Base-by-base conservation (phyloP, 805 yeast species). In the Monosporozyma servazzii region DNA sequence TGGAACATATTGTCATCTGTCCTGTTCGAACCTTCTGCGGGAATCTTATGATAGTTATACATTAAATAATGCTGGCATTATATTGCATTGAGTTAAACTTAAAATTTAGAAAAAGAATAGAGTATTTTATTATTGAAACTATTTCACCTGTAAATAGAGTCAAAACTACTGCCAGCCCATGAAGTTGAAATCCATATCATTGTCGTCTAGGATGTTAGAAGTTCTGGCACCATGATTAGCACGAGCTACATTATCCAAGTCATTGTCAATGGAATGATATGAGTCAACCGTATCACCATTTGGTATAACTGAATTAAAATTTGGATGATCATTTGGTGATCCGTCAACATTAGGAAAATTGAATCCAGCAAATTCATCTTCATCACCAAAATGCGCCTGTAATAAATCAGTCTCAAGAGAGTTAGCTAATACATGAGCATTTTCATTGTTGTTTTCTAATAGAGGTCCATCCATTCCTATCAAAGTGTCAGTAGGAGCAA, bases 181-280 rank as follows among this genome's bases (percentile, higher is more conserved):
- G 30, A 61, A 58, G 47, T 60, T 58, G 53, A 64, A 56, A 40
- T 62, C 64, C 20, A 52, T 53, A 42, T 60, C 61, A 41, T 54
- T 55, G 11, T 50, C 45, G 17, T 59, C 63, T 31, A 59, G 45
- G 9, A 62, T 50, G 46, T 59, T 60, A n/a, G 44, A 31, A 23
- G 40, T 27, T 6, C n/a, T 23, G 23, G 25, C 30, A n/a, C 11
- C 41, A 45, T 33, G 41, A 33, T 31, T 45, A 2, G 17, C 31
- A 23, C 31, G 33, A 3, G 11, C 29, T 2, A n/a, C 29, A 4
- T 15, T 41, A 21, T 41, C 44, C 23, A 45, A 45, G 20, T 45
- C 48, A 33, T 45, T 31, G 11, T 36, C 39, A 18, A 45, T 45
- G 13, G 48, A 45, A 23, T n/a, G 25, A 21, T 45, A 45, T 5